Evolutionary conservation across 83 land plant genomes (phyloP).

Genomic region (Thuja plicata): DNA sequence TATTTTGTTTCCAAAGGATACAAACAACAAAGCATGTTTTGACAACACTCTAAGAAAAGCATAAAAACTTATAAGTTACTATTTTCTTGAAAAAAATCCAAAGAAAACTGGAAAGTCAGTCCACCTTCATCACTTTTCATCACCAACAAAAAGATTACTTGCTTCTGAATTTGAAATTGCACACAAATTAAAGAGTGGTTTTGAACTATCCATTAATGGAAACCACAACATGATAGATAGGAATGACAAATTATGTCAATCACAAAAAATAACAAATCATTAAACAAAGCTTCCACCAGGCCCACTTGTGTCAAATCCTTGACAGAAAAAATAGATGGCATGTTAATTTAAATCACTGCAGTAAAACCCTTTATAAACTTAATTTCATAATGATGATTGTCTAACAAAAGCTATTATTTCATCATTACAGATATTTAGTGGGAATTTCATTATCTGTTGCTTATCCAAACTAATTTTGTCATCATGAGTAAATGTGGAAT

Average conservation of each 20-base stretch:
- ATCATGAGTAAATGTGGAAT: neutral
- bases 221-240: neutral
- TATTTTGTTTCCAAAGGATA: neutral
- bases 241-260: neutral
- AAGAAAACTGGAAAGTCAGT: neutral
- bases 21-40: neutral
- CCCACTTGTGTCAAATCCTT: neutral
- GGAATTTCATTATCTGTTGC: neutral
- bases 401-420: neutral
- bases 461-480: neutral
- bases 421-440: neutral
- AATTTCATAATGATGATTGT: neutral
- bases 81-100: neutral
- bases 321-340: neutral
- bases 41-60: neutral
- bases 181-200: neutral
- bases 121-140: neutral
- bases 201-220: neutral
- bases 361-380: neutral
- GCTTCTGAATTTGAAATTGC: neutral
- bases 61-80: too few relatives aligned
- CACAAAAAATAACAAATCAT: neutral
- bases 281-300: neutral
- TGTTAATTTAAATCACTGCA: neutral
- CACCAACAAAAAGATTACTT: neutral